These are phyloP conservation scores for Aureobasidium lini DNA, from an alignment of 2,329 filamentous ascomycete genomes.

Conservation along the genomic window DNA sequence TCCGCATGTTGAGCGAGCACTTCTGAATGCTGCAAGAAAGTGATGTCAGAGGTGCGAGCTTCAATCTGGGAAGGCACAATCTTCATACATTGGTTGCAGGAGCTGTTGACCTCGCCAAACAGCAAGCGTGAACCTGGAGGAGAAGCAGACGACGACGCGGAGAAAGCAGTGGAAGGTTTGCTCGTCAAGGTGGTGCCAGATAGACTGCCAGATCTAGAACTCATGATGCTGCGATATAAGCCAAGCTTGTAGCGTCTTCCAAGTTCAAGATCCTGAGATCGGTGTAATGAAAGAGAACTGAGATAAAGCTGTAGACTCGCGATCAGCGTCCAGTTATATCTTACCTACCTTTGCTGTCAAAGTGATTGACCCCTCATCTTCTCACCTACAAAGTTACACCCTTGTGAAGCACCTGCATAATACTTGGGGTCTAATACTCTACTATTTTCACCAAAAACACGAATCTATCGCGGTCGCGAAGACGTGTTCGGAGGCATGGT, in stretches of 20 bases:
- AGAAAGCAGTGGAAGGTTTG: constrained; percentile 28
- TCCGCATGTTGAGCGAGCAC: constrained; percentile 41
- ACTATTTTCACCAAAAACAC: constrained; percentile 19
- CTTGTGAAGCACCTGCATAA: neutral
- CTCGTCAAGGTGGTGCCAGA: constrained; percentile 21
- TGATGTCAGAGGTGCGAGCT: constrained; percentile 8
- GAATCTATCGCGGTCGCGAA: constrained; percentile 23
- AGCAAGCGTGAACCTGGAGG: constrained; percentile 32
- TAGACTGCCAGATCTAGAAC: neutral
- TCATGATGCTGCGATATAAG: neutral
- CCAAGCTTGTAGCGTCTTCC: neutral
- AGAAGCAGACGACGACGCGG: constrained; percentile 25
- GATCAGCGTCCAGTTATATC: neutral
- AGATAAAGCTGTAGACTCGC: neutral
- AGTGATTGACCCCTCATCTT: constrained; percentile 17
- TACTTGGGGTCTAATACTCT: neutral
- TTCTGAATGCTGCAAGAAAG: constrained; percentile 33
- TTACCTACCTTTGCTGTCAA: constrained; percentile 7
- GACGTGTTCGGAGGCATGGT: neutral
- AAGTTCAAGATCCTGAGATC: neutral
- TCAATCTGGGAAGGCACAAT: neutral
- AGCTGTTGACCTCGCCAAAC: constrained; percentile 44
- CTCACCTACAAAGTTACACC: neutral
- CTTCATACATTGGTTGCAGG: constrained; percentile 31
- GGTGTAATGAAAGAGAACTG: neutral